Evolutionary conservation across 106 monocot species (phyloP).

Genomic region (Acorus calamus): DNA sequence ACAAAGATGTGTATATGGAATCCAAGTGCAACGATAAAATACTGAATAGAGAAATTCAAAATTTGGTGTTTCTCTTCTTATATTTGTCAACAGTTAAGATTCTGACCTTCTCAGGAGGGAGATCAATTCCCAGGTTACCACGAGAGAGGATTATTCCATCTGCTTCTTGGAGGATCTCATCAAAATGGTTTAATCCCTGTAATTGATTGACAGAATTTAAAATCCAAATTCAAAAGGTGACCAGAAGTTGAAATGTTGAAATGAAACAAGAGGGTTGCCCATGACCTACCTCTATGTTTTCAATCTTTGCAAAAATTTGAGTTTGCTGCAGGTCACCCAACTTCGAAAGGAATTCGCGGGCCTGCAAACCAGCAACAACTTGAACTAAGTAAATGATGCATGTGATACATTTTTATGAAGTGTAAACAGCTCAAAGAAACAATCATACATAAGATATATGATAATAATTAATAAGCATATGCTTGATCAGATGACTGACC

Average conservation of each 20-base stretch:
- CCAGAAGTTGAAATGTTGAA: not conserved
- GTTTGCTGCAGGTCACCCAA: conserved; percentile 64
- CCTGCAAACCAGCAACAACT: conserved; percentile 19
- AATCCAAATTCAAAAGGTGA: not conserved
- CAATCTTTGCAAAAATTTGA: conserved; percentile 81
- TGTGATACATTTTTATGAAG: too few species aligned
- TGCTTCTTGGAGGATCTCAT: conserved; percentile 88
- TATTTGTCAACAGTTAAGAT: not conserved
- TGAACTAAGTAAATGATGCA: too few species aligned
- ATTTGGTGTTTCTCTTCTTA: too few species aligned
- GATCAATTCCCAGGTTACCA: conserved; percentile 92
- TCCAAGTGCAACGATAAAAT: too few species aligned
- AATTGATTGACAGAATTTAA: conserved; percentile 1
- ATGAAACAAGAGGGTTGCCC: not conserved
- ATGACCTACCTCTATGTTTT: conserved; percentile 53
- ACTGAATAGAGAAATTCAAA: too few species aligned
- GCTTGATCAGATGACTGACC: too few species aligned
- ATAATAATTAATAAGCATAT: too few species aligned
- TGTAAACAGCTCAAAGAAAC: not conserved
- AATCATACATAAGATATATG: too few species aligned
- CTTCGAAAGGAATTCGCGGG: conserved; percentile 67
- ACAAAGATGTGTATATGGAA: too few species aligned
- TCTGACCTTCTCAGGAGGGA: conserved; percentile 88
- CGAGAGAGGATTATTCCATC: conserved; percentile 96
- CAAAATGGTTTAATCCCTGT: conserved; percentile 89